Evolutionary conservation across 2,329 filamentous ascomycete species (phyloP).

Genomic region (Fusarium clavum): DNA sequence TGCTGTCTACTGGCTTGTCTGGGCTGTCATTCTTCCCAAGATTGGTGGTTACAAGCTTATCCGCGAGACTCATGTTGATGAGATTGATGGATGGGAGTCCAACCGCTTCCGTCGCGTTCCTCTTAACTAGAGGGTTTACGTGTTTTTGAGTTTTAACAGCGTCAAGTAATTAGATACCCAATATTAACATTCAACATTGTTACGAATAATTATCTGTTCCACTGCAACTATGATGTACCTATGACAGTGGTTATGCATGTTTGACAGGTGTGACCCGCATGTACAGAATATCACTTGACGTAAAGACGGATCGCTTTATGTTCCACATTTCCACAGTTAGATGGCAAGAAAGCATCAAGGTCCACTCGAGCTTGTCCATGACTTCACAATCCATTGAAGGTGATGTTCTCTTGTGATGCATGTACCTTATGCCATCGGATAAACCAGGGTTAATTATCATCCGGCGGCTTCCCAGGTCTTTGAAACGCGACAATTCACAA

Average conservation of each 20-base stretch:
- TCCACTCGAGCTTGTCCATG: neutral
- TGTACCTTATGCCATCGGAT: neutral
- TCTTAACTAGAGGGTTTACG: slow-evolving; percentile 1
- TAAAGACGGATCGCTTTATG: neutral
- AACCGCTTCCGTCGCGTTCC: slow-evolving; percentile 64
- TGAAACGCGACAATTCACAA: neutral
- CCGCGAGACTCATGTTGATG: slow-evolving; percentile 64
- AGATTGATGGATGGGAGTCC: slow-evolving; percentile 72
- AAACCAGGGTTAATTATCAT: neutral
- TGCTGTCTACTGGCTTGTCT: slow-evolving; percentile 67
- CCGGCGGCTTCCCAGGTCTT: neutral
- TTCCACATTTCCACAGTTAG: neutral
- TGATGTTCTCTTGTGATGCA: neutral
- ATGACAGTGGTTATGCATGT: neutral
- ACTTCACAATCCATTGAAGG: neutral
- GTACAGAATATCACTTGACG: neutral
- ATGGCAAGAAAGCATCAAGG: neutral
- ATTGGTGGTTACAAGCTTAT: slow-evolving; percentile 67
- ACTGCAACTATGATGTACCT: neutral
- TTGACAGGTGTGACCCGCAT: neutral
- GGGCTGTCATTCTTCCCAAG: slow-evolving; percentile 64
- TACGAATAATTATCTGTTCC: neutral
- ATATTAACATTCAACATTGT: slow-evolving; percentile 17
- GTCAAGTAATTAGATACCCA: slow-evolving; percentile 28
- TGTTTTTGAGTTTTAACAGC: slow-evolving; percentile 8